Base-by-base conservation (phyloP, 2,329 filamentous ascomycete species). In the Colletotrichum spinosum region DNA sequence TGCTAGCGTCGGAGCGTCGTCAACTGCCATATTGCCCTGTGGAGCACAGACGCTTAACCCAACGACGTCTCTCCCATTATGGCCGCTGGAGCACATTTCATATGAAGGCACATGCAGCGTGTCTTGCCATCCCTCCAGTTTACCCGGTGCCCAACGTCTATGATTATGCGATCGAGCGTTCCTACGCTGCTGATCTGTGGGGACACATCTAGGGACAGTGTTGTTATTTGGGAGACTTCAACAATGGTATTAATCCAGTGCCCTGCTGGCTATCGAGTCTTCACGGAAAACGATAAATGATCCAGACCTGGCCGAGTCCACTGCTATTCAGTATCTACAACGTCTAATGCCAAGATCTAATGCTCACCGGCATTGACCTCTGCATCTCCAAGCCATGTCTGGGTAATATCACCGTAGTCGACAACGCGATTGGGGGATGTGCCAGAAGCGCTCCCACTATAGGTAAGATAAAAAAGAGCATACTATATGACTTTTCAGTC, bases 241-340 rank as follows among this genome's bases (percentile, higher is more conserved):
- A 17, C 2, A 17, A 17, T 17, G 17, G 17, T 17, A 87, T 87
- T 33, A 89, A 81, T 67, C 88, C 85, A 69, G 25, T 81, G 60
- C 88, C 88, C 68, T 84, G 86, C 51, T 85, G 84, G 57, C 86
- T 87, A 25, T 79, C 8, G 79, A 72, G 70, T 87, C 80, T 67
- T 79, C 83, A 68, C 85, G 84, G 79, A 84, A 84, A 84, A 25
- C 87, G 87, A 73, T 89, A 89, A 75, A 90, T 88, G 73, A 89
- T 84, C 87, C 87, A 90, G 69, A 89, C 84, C 70, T 89, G 81
- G 9, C 86, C 87, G 3, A 84, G 81, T 38, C 83, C 81, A 89
- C 86, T 13, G 88, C 86, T 11, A 77, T 80, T 13, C 89, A 74
- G 8, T 41, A 41, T 41, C 38, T 41, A 41, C 9, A 41, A 10